Evolutionary conservation across 2,329 filamentous ascomycete species (phyloP).

Genomic region (Niveomyces coronatus): DNA sequence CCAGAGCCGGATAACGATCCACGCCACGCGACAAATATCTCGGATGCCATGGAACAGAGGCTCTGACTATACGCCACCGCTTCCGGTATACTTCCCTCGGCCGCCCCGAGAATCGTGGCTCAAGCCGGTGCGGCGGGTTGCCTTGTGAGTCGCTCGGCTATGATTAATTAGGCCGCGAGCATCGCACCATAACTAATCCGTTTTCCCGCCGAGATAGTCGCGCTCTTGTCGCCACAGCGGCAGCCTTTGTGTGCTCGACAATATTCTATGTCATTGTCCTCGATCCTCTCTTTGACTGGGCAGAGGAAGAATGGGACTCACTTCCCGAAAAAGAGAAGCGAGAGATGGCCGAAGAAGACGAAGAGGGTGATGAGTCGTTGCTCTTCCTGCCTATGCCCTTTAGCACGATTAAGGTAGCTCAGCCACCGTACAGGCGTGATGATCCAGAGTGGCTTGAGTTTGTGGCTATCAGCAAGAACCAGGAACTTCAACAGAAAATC

Average conservation of each 20-base stretch:
- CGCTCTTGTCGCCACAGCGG: conserved; percentile 21
- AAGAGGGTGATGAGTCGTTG: conserved; percentile 33
- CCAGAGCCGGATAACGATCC: conserved; percentile 14
- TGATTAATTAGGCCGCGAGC: neutral
- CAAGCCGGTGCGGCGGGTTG: conserved; percentile 16
- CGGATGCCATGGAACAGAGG: conserved; percentile 23
- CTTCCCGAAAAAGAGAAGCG: conserved; percentile 34
- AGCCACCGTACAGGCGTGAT: conserved; percentile 40
- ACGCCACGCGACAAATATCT: conserved; percentile 19
- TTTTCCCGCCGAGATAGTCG: conserved; percentile 4
- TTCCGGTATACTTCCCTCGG: conserved; percentile 25
- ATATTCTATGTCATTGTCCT: conserved; percentile 37
- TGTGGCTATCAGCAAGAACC: conserved; percentile 45
- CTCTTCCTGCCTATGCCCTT: conserved; percentile 54
- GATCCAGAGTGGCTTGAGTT: conserved; percentile 57
- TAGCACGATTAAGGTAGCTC: conserved; percentile 38
- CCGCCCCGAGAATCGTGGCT: conserved; percentile 7
- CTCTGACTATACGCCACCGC: conserved; percentile 11
- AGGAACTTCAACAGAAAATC: conserved; percentile 35
- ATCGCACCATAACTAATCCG: neutral
- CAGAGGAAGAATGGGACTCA: conserved; percentile 31
- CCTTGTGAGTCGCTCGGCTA: conserved; percentile 17
- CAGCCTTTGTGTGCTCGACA: conserved; percentile 29
- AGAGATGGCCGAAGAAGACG: conserved; percentile 29
- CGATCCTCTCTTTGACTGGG: conserved; percentile 31